Percentiles rank a stretch among this genome's conserved stretches.
Evolutionary conservation across 495 filamentous ascomycete genomes (phyloP).

Genomic region (Physcia stellaris): DNA sequence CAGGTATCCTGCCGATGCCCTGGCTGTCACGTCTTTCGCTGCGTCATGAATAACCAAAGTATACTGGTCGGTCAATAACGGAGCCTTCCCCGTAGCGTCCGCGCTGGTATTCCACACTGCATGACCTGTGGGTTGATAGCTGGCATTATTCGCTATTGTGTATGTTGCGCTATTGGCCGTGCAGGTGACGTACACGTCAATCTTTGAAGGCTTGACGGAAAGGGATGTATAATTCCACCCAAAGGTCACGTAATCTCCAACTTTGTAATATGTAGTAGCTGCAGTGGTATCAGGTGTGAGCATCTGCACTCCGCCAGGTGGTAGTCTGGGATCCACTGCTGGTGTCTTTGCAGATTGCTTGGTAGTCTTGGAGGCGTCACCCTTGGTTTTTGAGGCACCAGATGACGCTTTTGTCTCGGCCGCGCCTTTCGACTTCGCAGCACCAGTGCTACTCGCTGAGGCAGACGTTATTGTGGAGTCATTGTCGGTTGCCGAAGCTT

Average conservation of each 20-base stretch:
- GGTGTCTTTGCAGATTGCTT: constrained; percentile 14
- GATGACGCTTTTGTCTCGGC: constrained; percentile 11
- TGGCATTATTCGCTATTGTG: constrained; percentile 53
- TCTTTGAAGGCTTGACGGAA: constrained; percentile 54
- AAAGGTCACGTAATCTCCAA: constrained; percentile 74
- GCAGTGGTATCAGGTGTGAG: constrained; percentile 48
- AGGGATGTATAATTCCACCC: constrained; percentile 94
- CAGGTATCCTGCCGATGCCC: constrained; percentile 59
- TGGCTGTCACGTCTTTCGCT: constrained; percentile 43
- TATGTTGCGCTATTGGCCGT: constrained; percentile 49
- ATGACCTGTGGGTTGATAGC: constrained; percentile 37
- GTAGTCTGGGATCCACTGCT: constrained; percentile 29
- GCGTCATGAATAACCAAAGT: constrained; percentile 77
- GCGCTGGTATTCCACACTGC: constrained; percentile 76
- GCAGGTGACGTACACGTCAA: constrained; percentile 77
- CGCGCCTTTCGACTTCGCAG: constrained; percentile 12
- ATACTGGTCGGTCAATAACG: constrained; percentile 61
- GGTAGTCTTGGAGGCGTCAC: constrained; percentile 14
- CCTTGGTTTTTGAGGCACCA: constrained; percentile 12
- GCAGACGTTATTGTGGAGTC: constrained; percentile 1
- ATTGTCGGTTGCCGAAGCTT: constrained; percentile 13
- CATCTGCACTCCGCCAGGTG: constrained; percentile 67
- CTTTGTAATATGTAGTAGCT: constrained; percentile 68
- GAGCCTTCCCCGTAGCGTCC: constrained; percentile 43
- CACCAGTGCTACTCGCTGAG: constrained; percentile 4